Conservation (phyloP, 768 basidiomycete species). For the Exsudoporus frostii region DNA sequence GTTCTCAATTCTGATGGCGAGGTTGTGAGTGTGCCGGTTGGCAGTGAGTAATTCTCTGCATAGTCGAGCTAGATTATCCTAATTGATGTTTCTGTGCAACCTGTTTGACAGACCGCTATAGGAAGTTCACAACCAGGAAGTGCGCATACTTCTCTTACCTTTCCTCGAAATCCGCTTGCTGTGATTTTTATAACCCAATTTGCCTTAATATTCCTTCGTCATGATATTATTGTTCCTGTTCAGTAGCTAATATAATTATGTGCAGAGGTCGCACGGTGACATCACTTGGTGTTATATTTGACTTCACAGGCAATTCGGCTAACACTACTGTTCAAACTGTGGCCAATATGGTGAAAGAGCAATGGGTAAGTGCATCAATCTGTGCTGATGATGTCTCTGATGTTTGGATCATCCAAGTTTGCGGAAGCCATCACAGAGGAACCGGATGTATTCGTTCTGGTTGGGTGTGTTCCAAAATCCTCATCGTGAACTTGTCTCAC, state of each 20-base stretch:
- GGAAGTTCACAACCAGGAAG: conserved; percentile 74
- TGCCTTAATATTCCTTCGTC: neutral
- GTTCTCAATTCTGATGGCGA: conserved; percentile 41
- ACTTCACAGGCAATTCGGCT: conserved; percentile 67
- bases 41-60: conserved; percentile 31
- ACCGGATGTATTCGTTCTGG: conserved; percentile 79
- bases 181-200: neutral
- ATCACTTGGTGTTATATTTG: conserved; percentile 73
- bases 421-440: conserved; percentile 70
- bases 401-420: conserved; percentile 47
- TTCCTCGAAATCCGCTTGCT: neutral
- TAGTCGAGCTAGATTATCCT: neutral
- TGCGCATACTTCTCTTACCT: conserved; percentile 32
- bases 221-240: neutral
- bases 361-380: conserved; percentile 51
- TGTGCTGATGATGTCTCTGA: neutral
- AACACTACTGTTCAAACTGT: conserved; percentile 78
- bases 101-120: conserved; percentile 45
- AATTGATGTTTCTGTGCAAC: conserved; percentile 35
- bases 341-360: conserved; percentile 71
- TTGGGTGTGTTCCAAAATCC: conserved; percentile 44
- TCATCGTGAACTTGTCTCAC: neutral
- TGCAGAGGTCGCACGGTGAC: conserved; percentile 65
- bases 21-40: conserved; percentile 41
- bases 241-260: neutral